These are phyloP conservation scores for Candida buenavistaensis DNA, from an alignment of 1,139 yeast species.

Conservation along the genomic window DNA sequence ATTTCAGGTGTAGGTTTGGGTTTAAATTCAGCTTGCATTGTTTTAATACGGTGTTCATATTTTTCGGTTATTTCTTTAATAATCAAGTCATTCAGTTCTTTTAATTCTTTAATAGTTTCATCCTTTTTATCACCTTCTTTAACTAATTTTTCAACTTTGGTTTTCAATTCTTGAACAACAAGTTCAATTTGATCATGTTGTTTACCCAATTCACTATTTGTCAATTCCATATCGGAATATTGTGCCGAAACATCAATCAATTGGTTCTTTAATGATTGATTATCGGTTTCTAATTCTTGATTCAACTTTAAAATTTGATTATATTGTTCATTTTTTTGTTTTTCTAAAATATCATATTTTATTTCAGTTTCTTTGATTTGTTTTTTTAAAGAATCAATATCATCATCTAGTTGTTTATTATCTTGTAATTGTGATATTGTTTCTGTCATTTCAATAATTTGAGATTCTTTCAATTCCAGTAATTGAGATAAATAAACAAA, in stretches of 20 bases:
- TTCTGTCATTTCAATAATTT: constrained; percentile 4
- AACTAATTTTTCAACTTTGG: constrained; percentile 1
- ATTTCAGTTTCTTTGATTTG: constrained; percentile 2
- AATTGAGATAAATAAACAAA: constrained; percentile 4
- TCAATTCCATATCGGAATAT: background rate
- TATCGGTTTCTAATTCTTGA: constrained; percentile 1
- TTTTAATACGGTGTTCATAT: background rate
- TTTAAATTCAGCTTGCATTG: constrained; percentile 1
- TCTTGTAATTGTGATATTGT: constrained; percentile 1
- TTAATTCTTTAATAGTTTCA: background rate
- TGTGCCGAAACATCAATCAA: constrained; percentile 1
- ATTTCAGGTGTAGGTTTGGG: background rate
- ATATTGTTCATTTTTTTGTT: background rate
- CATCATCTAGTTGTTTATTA: background rate
- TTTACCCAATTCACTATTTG: background rate
- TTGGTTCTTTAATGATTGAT: constrained; percentile 2
- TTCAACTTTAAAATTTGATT: background rate
- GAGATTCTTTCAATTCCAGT: constrained; percentile 5
- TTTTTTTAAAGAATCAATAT: constrained; percentile 1
- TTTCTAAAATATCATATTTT: background rate
- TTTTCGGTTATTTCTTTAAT: background rate
- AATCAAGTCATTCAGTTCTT: background rate
- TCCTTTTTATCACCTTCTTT: constrained; percentile 5
- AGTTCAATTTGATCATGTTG: constrained; percentile 1
- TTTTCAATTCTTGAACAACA: constrained; percentile 1